Conservation (phyloP, 345 rosid genomes). For the Psidium guajava region DNA sequence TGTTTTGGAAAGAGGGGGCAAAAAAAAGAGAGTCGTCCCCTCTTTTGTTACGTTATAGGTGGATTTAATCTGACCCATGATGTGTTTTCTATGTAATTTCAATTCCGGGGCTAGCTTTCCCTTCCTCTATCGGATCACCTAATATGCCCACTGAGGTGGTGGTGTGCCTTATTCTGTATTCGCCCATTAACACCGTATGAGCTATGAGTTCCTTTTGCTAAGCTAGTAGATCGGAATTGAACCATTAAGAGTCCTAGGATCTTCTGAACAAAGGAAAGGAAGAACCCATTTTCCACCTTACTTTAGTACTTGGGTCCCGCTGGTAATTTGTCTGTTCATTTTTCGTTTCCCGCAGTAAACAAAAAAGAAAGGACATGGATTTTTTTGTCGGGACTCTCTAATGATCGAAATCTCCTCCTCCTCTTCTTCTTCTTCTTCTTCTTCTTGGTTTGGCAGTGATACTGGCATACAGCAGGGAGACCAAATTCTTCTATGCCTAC, state of each 20-base stretch:
- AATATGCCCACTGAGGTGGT: neutral
- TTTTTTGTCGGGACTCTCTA: neutral
- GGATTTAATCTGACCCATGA: neutral
- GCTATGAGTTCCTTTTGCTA: neutral
- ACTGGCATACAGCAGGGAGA: conserved; percentile 63
- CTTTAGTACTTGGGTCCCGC: neutral
- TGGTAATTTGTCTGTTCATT: neutral
- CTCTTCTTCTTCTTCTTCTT: no score
- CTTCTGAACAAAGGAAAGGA: neutral
- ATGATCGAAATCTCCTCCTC: neutral
- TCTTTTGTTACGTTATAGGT: neutral
- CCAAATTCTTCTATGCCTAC: conserved; percentile 54
- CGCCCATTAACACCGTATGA: neutral
- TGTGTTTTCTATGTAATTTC: neutral
- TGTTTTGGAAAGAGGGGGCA: neutral
- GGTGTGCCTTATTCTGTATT: neutral
- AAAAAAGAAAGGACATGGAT: neutral
- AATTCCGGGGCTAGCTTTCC: neutral
- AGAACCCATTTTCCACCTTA: neutral
- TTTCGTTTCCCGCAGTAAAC: neutral
- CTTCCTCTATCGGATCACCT: neutral
- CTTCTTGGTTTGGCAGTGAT: conserved; percentile 38
- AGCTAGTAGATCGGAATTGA: neutral
- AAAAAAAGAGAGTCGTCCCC: neutral
- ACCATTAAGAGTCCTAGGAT: neutral